Percentiles rank a stretch among this genome's conserved stretches.
Evolutionary conservation across 148 eudicot genomes (phyloP).

Genomic region (Camellia lanceoleosa): DNA sequence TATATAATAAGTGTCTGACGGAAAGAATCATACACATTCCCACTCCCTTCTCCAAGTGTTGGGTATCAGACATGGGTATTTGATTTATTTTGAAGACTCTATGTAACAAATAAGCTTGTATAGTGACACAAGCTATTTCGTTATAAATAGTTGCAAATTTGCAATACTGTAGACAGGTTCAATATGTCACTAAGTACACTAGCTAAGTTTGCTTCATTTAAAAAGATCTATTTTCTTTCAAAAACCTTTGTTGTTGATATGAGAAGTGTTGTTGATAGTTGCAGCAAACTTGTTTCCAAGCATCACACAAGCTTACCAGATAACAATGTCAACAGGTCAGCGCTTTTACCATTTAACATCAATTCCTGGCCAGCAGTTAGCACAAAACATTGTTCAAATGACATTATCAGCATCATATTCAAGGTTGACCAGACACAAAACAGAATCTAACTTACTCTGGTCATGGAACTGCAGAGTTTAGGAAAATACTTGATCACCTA

Average conservation of each 20-base stretch:
- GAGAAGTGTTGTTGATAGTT: neutral
- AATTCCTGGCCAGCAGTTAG: neutral
- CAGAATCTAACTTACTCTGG: neutral
- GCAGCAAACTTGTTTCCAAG: neutral
- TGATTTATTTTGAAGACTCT: too few species aligned
- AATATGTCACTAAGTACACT: neutral
- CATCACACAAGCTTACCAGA: neutral
- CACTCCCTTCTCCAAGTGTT: too few species aligned
- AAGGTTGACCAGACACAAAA: neutral
- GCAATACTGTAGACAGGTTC: neutral
- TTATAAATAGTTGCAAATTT: neutral
- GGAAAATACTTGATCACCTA: neutral
- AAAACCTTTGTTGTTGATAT: neutral
- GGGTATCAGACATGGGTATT: too few species aligned
- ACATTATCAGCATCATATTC: neutral
- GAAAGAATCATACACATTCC: too few species aligned
- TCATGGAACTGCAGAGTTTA: neutral
- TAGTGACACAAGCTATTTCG: neutral
- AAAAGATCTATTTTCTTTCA: neutral
- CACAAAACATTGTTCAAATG: slow-evolving; percentile 2
- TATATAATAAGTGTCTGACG: too few species aligned
- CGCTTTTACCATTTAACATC: neutral
- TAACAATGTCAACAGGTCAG: neutral
- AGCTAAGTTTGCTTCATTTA: neutral
- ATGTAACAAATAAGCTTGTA: too few species aligned